Evolutionary conservation across 495 filamentous ascomycete genomes (phyloP).

Genomic region (Trichoderma orchidacearum): DNA sequence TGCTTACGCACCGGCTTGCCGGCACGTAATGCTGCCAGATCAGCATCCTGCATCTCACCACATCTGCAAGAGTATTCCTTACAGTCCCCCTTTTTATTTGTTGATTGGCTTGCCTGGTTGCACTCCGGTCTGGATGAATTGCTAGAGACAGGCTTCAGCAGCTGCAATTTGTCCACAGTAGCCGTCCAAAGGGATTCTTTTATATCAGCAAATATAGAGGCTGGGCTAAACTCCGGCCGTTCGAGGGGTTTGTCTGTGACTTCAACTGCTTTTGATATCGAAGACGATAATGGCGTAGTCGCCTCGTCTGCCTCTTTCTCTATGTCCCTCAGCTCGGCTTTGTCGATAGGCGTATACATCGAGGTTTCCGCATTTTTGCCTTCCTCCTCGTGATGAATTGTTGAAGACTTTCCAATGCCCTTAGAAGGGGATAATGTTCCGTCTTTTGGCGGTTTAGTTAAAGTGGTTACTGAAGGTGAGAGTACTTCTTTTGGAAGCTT

Average conservation of each 20-base stretch:
- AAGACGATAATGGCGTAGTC: not conserved
- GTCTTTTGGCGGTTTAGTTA: constrained; percentile 8
- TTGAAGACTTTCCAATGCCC: not conserved
- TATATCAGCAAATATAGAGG: constrained; percentile 9
- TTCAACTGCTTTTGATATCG: not conserved
- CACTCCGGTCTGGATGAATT: not conserved
- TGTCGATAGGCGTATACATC: not conserved
- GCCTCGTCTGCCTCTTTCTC: not conserved
- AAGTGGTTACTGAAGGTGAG: not conserved
- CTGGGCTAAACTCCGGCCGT: not conserved
- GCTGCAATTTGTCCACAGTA: constrained; percentile 13
- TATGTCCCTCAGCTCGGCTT: not conserved
- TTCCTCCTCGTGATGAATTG: not conserved
- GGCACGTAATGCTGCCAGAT: constrained; percentile 20
- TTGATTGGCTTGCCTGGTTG: not conserved
- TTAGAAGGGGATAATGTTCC: not conserved
- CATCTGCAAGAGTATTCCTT: constrained; percentile 2
- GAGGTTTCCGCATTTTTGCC: not conserved
- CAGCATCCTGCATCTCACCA: constrained; percentile 2
- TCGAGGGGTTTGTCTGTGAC: not conserved
- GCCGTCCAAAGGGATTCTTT: constrained; percentile 8
- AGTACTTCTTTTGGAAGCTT: constrained; percentile 9
- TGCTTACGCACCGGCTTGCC: constrained; percentile 37
- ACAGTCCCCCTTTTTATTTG: not conserved
- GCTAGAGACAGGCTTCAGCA: constrained; percentile 13